Percentiles rank a stretch among this genome's conserved stretches.
These are phyloP conservation scores for Nicotiana tomentosiformis DNA, from an alignment of 257 asterid species.

Conservation along the genomic window DNA sequence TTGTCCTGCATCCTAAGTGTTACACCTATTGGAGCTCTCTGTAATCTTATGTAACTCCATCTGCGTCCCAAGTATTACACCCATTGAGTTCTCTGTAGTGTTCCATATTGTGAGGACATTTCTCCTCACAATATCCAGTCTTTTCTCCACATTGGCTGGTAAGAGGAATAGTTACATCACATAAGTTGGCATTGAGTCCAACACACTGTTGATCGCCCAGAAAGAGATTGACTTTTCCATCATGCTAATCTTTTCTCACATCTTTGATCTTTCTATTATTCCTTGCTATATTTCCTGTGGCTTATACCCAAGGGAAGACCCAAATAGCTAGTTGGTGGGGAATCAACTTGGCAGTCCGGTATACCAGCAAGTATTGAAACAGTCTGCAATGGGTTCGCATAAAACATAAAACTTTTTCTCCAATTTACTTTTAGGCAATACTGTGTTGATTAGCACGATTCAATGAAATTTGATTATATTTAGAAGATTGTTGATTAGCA, in stretches of 20 bases:
- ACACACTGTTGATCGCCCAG: not conserved
- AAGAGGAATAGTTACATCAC: too few species aligned
- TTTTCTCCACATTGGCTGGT: too few species aligned
- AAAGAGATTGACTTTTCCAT: constrained; percentile 2
- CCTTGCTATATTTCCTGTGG: not conserved
- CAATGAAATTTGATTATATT: too few species aligned
- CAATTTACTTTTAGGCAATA: not conserved
- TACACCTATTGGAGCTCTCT: not conserved
- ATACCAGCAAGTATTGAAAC: not conserved
- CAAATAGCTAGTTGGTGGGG: not conserved
- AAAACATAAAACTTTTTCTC: not conserved
- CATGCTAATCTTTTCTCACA: not conserved
- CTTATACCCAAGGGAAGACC: not conserved
- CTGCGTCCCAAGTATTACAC: too few species aligned
- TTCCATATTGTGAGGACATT: too few species aligned
- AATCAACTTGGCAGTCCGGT: not conserved
- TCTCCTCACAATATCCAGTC: too few species aligned
- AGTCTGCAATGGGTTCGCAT: not conserved
- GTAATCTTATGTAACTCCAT: too few species aligned
- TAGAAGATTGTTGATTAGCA: too few species aligned
- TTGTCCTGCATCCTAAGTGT: not conserved
- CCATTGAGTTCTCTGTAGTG: too few species aligned
- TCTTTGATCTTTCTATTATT: not conserved
- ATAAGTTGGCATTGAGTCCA: too few species aligned
- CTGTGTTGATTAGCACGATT: not conserved